A percentile compares a stretch with the other conserved stretches of the same genome.
Conservation (phyloP, 1,284 basidiomycete species). For the Moniliophthora roreri region DNA sequence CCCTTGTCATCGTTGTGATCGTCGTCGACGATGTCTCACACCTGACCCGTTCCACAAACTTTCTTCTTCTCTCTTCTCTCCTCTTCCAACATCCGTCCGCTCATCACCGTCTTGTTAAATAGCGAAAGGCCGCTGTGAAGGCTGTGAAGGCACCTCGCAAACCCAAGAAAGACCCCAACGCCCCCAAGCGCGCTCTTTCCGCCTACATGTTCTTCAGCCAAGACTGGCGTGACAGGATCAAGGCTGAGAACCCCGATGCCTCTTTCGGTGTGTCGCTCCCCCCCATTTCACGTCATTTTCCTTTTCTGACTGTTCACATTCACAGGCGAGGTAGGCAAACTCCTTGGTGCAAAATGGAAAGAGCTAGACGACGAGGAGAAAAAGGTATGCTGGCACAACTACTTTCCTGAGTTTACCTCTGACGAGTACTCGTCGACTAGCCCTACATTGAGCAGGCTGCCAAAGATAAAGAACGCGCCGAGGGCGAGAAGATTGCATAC, state of each 20-base stretch:
- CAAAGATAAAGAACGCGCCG: conserved; percentile 83
- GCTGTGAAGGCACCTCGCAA: conserved; percentile 56
- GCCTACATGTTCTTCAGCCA: conserved; percentile 99
- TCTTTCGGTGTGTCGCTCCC: conserved; percentile 70
- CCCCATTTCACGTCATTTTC: conserved; percentile 10
- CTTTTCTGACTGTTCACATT: conserved; percentile 8
- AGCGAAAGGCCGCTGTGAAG: conserved; percentile 78
- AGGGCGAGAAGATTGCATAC: conserved; percentile 78
- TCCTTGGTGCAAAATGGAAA: conserved; percentile 91
- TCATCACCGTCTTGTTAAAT: conserved; percentile 18
- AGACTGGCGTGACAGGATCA: conserved; percentile 94
- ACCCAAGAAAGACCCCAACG: conserved; percentile 78
- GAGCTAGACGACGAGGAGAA: conserved; percentile 82
- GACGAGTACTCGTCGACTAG: no score
- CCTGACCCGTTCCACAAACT: conserved; percentile 9
- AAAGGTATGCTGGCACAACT: conserved; percentile 63
- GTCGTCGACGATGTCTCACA: conserved; percentile 2
- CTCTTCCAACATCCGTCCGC: conserved; percentile 15
- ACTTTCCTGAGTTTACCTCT: conserved; percentile 1
- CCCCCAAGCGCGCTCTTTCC: conserved; percentile 88
- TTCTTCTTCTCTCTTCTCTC: conserved; percentile 7
- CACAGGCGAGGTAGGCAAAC: conserved; percentile 80
- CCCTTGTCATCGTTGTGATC: conserved; percentile 3
- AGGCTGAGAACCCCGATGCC: conserved; percentile 92
- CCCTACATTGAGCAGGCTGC: conserved; percentile 90